Evolutionary conservation across 805 yeast genomes (phyloP).

Genomic region (Kuraishia floccosa): DNA sequence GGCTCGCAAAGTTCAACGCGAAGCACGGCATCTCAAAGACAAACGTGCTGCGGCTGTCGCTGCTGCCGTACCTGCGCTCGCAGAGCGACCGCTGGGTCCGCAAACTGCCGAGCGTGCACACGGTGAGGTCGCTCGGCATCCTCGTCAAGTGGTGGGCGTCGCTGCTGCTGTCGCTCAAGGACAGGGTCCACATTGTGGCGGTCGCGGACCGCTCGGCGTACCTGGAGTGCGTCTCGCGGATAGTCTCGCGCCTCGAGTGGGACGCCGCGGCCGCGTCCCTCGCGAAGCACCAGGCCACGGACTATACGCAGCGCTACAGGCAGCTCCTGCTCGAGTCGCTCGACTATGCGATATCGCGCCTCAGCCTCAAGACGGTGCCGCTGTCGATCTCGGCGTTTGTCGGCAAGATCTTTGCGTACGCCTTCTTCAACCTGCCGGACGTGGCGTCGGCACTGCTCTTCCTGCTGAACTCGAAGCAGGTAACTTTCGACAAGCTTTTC

Average conservation of each 20-base stretch:
- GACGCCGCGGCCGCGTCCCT: constrained; percentile 10
- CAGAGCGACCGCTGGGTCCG: constrained; percentile 6
- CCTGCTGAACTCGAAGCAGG: constrained; percentile 41
- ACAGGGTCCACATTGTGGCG: constrained; percentile 21
- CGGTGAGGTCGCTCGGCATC: constrained; percentile 4
- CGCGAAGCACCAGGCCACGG: constrained; percentile 9
- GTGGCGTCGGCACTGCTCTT: constrained; percentile 48
- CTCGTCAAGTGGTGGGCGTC: constrained; percentile 44
- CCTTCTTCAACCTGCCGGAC: constrained; percentile 41
- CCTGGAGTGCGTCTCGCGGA: constrained; percentile 41
- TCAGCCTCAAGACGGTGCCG: constrained; percentile 38
- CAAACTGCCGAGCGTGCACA: constrained; percentile 3
- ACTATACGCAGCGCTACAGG: constrained; percentile 16
- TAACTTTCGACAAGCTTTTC: constrained; percentile 20
- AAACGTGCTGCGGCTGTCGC: constrained; percentile 33
- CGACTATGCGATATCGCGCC: constrained; percentile 34
- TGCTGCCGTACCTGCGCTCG: constrained; percentile 31
- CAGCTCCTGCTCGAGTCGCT: constrained; percentile 37
- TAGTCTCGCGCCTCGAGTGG: constrained; percentile 39
- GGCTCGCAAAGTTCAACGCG: constrained; percentile 29
- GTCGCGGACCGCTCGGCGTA: constrained; percentile 39
- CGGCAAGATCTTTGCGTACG: constrained; percentile 61
- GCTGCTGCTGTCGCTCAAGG: constrained; percentile 21
- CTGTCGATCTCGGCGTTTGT: constrained; percentile 51
- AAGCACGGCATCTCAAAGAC: constrained; percentile 26